These are phyloP conservation scores for Martiniozyma asiatica DNA, from an alignment of 1,139 yeast genomes.

Conservation along the genomic window DNA sequence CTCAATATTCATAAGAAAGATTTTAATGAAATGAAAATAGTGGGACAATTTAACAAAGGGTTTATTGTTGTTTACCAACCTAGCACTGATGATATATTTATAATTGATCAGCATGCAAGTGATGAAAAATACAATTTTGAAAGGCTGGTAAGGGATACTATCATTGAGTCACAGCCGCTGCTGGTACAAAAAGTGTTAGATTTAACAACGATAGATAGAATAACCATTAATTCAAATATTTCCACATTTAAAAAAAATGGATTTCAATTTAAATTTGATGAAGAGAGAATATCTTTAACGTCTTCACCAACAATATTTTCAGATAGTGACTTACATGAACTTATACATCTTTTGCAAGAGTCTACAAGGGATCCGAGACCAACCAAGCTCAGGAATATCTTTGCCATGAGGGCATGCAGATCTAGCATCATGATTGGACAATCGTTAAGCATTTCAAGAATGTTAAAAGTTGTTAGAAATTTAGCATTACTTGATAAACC, in stretches of 20 bases:
- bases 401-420: conserved; percentile 93
- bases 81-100: conserved; percentile 42
- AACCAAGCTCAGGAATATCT: conserved; percentile 67
- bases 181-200: conserved; percentile 56
- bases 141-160: conserved; percentile 39
- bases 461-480: conserved; percentile 58
- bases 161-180: conserved; percentile 56
- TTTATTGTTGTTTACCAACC: conserved; percentile 50
- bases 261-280: conserved; percentile 41
- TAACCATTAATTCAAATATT: conserved; percentile 49
- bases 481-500: conserved; percentile 74
- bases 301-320: conserved; percentile 70
- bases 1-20: conserved; percentile 50
- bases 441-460: conserved; percentile 40
- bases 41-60: conserved; percentile 91
- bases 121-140: conserved; percentile 93
- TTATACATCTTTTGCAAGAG: conserved; percentile 46
- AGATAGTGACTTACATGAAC: conserved; percentile 59
- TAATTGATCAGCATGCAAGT: conserved; percentile 94
- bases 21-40: conserved; percentile 56
- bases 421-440: conserved; percentile 91
- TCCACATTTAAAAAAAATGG: conserved; percentile 62
- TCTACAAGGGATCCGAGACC: conserved; percentile 40
- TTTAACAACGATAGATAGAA: conserved; percentile 67
- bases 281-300: conserved; percentile 31